phyloP scores from a whole-genome alignment of 2,329 filamentous ascomycete genomes.

The Colletotrichum sojae region DNA sequence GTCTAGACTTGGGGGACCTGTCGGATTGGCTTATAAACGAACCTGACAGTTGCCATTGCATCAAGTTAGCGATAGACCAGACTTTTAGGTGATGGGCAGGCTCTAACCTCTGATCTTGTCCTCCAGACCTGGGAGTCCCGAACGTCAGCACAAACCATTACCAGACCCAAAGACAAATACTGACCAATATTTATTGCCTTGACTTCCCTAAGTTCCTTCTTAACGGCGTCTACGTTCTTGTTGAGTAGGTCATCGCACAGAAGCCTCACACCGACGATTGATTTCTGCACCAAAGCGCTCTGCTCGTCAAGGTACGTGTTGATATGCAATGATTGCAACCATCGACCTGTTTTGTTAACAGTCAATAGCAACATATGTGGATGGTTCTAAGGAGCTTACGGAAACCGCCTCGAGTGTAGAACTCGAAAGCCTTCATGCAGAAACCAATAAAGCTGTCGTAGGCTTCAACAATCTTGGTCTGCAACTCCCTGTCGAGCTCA shows the following conservation, averaged over 20 bases:
- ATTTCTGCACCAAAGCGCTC: background rate
- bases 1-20: too few relatives aligned
- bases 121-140: too few relatives aligned
- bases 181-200: too few relatives aligned
- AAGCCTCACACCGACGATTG: background rate
- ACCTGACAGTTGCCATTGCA: too few relatives aligned
- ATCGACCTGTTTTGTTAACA: background rate
- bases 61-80: too few relatives aligned
- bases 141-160: too few relatives aligned
- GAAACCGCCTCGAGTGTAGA: background rate
- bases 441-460: constrained; percentile 11
- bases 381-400: background rate
- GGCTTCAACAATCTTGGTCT: background rate
- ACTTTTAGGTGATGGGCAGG: too few relatives aligned
- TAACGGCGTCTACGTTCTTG: constrained; percentile 6
- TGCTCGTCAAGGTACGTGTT: constrained; percentile 1
- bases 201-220: background rate
- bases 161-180: too few relatives aligned
- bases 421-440: constrained; percentile 5
- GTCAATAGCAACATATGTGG: too few relatives aligned
- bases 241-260: constrained; percentile 7
- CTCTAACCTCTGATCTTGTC: too few relatives aligned
- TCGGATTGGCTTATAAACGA: too few relatives aligned
- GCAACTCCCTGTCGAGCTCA: constrained; percentile 1
- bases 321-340: background rate